Percentiles rank a stretch among this genome's conserved stretches.
Conservation (phyloP, 169 alveolate species). For the Eimeria maxima region DNA sequence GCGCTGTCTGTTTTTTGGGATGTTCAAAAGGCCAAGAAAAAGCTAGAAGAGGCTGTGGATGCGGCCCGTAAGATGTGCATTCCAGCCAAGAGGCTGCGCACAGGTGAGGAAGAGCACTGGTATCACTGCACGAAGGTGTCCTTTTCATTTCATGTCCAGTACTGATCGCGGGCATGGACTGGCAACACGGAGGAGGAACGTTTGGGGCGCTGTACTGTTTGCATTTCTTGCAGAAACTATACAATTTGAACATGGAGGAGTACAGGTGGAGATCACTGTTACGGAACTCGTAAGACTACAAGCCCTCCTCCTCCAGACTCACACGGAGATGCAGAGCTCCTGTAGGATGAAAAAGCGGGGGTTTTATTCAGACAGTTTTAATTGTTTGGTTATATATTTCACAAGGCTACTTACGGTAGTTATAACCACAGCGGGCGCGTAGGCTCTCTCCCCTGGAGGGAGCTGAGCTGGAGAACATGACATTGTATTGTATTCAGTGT, state of each 20-base stretch:
- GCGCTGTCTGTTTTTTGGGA: not conserved
- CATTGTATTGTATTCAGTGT: no score
- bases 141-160: not conserved
- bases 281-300: conserved; percentile 1
- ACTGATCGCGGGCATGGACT: not conserved
- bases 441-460: no score
- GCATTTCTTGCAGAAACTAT: not conserved
- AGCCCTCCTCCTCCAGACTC: not conserved
- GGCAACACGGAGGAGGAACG: not conserved
- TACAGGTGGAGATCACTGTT: not conserved
- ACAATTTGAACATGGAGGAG: not conserved
- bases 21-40: not conserved
- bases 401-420: no score
- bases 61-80: not conserved
- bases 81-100: not conserved
- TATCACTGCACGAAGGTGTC: not conserved
- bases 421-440: no score
- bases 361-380: no score
- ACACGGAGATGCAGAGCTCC: no score
- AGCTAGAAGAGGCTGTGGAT: not conserved
- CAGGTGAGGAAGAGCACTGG: not conserved
- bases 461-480: no score
- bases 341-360: no score
- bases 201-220: not conserved
- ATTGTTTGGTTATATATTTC: no score